Conservation (phyloP, 257 asterid species). For the Misopates orontium region DNA sequence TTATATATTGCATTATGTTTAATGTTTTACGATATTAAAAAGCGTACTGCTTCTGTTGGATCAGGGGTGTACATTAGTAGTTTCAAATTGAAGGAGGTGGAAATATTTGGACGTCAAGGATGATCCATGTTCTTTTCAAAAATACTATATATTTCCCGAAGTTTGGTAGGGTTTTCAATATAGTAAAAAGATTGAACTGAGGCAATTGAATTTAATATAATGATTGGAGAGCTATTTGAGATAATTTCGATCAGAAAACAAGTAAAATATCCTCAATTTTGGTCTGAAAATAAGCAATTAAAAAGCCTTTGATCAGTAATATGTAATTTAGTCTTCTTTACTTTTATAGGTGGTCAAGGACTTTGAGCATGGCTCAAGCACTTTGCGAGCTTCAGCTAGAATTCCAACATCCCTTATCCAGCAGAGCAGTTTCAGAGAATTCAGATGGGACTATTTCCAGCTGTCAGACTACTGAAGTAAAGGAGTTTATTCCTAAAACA, state of each 20-base stretch:
- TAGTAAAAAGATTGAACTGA: no score
- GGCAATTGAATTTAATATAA: no score
- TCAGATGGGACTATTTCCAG: constrained; percentile 29
- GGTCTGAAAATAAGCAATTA: constrained; percentile 9
- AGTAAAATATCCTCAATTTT: not conserved
- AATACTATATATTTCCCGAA: no score
- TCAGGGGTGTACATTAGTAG: no score
- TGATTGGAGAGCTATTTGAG: no score
- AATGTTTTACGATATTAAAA: no score
- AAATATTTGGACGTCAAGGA: no score
- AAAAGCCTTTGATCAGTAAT: not conserved
- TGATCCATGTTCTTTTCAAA: no score
- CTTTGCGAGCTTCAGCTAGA: constrained; percentile 86
- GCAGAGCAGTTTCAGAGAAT: constrained; percentile 18
- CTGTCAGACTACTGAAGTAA: constrained; percentile 24
- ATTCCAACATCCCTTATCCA: constrained; percentile 34
- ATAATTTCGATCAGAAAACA: not conserved
- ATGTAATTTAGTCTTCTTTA: constrained; percentile 8
- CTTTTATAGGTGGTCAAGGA: constrained; percentile 74
- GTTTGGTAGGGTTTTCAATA: no score
- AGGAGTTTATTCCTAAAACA: constrained; percentile 50
- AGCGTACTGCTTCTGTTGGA: no score
- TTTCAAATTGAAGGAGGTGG: no score
- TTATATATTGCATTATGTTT: not conserved
- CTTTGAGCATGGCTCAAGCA: constrained; percentile 76